A percentile compares a stretch with the other conserved stretches of the same genome.
Conservation (phyloP, 2,329 filamentous ascomycete species). For the Colletotrichum plurivorum region DNA sequence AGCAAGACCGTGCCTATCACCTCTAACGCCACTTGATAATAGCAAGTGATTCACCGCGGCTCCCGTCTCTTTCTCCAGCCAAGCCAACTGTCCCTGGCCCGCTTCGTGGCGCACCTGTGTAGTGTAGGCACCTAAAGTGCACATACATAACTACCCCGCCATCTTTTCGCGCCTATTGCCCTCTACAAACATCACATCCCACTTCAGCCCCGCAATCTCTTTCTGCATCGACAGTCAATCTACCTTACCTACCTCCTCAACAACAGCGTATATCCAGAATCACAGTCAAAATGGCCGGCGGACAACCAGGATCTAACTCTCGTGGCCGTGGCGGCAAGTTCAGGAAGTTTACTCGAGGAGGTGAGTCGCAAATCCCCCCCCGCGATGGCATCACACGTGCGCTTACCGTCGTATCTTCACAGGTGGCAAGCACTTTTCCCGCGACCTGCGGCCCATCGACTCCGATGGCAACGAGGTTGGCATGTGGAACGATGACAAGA, state of each 20-base stretch:
- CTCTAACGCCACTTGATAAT: too few species aligned
- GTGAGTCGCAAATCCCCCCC: conserved; percentile 63
- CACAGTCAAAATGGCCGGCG: conserved; percentile 61
- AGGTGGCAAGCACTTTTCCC: conserved; percentile 97
- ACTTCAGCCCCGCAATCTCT: conserved; percentile 41
- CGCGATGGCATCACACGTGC: conserved; percentile 9
- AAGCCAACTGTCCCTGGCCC: too few species aligned
- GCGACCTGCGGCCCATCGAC: conserved; percentile 89
- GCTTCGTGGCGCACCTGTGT: too few species aligned
- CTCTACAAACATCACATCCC: conserved; percentile 38
- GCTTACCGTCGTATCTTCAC: conserved; percentile 38
- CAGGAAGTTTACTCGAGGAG: conserved; percentile 92
- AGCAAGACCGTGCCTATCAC: too few species aligned
- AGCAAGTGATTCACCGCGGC: too few species aligned
- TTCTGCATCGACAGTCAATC: conserved; percentile 13
- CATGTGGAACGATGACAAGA: conserved; percentile 82
- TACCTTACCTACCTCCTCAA: conserved; percentile 12
- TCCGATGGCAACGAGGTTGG: conserved; percentile 89
- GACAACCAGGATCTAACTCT: conserved; percentile 63
- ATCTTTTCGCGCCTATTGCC: conserved; percentile 17
- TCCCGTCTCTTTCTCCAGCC: too few species aligned
- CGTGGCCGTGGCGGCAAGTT: conserved; percentile 94
- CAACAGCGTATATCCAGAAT: conserved; percentile 19
- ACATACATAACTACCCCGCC: conserved; percentile 34
- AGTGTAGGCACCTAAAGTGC: neutral